Conservation (phyloP, 495 filamentous ascomycete genomes). For the Podospora conica region DNA sequence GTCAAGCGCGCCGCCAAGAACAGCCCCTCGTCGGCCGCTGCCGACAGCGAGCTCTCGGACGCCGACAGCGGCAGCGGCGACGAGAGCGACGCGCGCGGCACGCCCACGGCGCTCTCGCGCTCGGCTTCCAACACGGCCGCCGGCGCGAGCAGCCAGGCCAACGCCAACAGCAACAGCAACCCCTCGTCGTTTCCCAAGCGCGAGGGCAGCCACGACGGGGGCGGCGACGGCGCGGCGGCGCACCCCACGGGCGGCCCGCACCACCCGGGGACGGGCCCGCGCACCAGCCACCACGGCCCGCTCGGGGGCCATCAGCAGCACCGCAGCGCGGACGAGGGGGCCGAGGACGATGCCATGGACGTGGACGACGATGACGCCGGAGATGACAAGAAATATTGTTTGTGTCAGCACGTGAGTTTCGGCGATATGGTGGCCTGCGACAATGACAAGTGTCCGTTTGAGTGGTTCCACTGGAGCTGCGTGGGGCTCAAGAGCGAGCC, state of each 20-base stretch:
- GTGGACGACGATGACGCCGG: slow-evolving; percentile 79
- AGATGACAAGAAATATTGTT: slow-evolving; percentile 86
- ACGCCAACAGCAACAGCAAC: slow-evolving; percentile 2
- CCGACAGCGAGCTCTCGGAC: slow-evolving; percentile 60
- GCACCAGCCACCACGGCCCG: slow-evolving; percentile 9
- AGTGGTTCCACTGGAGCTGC: slow-evolving; percentile 99
- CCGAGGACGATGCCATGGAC: slow-evolving; percentile 59
- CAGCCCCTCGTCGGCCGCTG: slow-evolving; percentile 46
- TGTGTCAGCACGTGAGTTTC: slow-evolving; percentile 85
- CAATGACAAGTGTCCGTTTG: slow-evolving; percentile 82
- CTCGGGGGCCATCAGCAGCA: neutral
- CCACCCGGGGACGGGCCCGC: neutral
- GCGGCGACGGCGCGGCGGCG: slow-evolving; percentile 1
- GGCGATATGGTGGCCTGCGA: slow-evolving; percentile 99
- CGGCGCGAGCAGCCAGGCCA: neutral
- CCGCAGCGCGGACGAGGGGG: slow-evolving; percentile 22
- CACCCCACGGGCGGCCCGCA: neutral
- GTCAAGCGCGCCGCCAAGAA: slow-evolving; percentile 54
- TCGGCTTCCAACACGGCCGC: slow-evolving; percentile 16
- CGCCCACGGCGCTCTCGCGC: slow-evolving; percentile 20
- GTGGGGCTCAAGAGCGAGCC: slow-evolving; percentile 87
- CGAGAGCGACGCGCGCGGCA: slow-evolving; percentile 40
- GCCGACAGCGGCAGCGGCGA: slow-evolving; percentile 54
- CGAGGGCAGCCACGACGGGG: slow-evolving; percentile 13
- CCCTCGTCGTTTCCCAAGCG: neutral